Base-by-base conservation (phyloP, 2,329 filamentous ascomycete genomes). In the Nothopassalora personata region DNA sequence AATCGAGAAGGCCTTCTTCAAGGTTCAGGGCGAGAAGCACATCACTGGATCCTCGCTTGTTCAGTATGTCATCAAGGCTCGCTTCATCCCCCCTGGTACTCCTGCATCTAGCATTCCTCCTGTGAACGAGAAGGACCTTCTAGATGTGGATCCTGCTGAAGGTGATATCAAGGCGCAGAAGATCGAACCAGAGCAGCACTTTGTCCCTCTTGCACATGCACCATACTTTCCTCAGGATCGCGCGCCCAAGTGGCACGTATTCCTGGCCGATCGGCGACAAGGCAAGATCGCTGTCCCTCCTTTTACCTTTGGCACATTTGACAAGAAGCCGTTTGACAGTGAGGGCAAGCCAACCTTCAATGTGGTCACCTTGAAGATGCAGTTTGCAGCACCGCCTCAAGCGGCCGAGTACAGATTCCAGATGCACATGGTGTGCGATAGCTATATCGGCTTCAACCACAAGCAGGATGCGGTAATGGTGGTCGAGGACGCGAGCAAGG, bases 241-340 rank as follows among this genome's bases (percentile, higher is more conserved):
- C 73, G 88, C 90, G 34, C 93, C 95, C 15, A 84, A 87, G 70
- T 99, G 93, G 93, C 87, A 96, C 70, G 85, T 96, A 50, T 97
- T 99, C 82, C 83, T 99, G 54, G 90, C 91, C 60, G 94, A 99
- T 74, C 89, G 86, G 68, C 96, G 96, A 77, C 89, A 95, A 72
- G 92, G 90, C 71, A 96, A 96, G 77, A 93, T 99, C 76, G 92
- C 93, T 18, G 94, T 99, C 2, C 93, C 93, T 2, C 94, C 95
- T 0, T 97, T 96, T 74, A 91, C 89, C n/a, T 97, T 99, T 76
- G 86, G 87, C 46, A 87, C 87, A 49, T 97, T 99, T 72, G 91
- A 97, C 75, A 89, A 91, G 78, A 89, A 91, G 31, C 86, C 97
- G 33, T 89, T 94, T 64, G 86, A 89, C 67, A 86, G 85, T 45